Evolutionary conservation across 2,329 filamentous ascomycete species (phyloP).

Genomic region (Alternaria triticimaculans): DNA sequence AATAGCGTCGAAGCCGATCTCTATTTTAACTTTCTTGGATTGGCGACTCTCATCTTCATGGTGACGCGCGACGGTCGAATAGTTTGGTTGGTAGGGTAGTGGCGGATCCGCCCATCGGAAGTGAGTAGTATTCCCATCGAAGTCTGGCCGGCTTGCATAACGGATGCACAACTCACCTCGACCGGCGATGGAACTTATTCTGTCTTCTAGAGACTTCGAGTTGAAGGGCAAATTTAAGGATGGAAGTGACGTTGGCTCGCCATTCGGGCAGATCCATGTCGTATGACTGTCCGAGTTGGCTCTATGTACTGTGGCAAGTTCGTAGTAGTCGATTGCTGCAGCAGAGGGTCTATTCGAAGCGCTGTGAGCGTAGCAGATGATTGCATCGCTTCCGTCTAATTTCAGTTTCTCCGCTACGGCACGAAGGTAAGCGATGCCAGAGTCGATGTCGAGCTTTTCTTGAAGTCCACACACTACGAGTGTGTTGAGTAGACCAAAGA

Average conservation of each 20-base stretch:
- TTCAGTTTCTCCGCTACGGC: not conserved
- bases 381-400: not conserved
- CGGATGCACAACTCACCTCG: not conserved
- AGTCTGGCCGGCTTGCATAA: not conserved
- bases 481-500: not conserved
- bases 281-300: not conserved
- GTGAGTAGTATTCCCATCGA: not conserved
- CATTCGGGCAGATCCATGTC: not conserved
- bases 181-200: not conserved
- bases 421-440: not conserved
- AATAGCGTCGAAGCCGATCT: not conserved
- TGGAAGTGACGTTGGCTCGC: no score
- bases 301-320: not conserved
- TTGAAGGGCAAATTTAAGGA: no score
- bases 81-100: not conserved
- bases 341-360: not conserved
- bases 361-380: not conserved
- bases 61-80: not conserved
- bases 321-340: not conserved
- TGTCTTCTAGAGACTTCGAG: not conserved
- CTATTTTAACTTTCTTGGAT: not conserved
- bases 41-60: not conserved
- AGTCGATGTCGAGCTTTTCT: not conserved
- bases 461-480: not conserved
- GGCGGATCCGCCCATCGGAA: not conserved